Evolutionary conservation across 768 basidiomycete species (phyloP).

Genomic region (Nidularia pulvinata): DNA sequence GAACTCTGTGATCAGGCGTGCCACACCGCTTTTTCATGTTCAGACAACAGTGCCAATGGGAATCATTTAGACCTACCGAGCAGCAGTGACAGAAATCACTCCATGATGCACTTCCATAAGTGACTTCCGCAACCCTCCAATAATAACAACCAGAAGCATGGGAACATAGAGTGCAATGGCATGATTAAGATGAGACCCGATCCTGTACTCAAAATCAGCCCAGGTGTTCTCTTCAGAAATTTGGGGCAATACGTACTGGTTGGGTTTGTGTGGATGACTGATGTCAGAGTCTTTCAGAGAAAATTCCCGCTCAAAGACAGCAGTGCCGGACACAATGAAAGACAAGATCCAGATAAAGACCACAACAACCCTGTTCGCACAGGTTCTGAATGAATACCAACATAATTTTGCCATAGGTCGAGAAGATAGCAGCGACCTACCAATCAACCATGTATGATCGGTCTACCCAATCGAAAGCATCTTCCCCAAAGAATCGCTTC

Average conservation of each 20-base stretch:
- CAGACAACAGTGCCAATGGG: constrained; percentile 1
- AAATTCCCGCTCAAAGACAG: constrained; percentile 52
- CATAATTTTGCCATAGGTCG: too few relatives aligned
- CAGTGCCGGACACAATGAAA: constrained; percentile 28
- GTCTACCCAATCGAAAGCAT: constrained; percentile 39
- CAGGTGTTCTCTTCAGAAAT: background rate
- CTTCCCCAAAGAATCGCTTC: constrained; percentile 29
- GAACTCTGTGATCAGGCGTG: constrained; percentile 45
- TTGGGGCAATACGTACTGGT: constrained; percentile 33
- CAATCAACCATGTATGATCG: constrained; percentile 55
- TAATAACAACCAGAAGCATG: constrained; percentile 27
- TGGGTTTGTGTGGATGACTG: constrained; percentile 43
- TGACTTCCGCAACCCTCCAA: constrained; percentile 40
- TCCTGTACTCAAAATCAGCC: constrained; percentile 25
- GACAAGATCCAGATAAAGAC: constrained; percentile 40
- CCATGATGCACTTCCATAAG: constrained; percentile 58
- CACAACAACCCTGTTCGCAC: constrained; percentile 36
- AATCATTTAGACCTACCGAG: constrained; percentile 22
- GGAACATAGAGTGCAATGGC: constrained; percentile 48
- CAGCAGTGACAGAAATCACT: constrained; percentile 44
- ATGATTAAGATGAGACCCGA: constrained; percentile 45
- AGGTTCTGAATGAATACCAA: too few relatives aligned
- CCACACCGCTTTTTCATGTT: constrained; percentile 33
- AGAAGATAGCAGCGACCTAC: too few relatives aligned
- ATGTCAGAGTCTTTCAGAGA: constrained; percentile 50